A percentile compares a stretch with the other conserved stretches of the same genome.
phyloP scores from a whole-genome alignment of 2,329 filamentous ascomycete species.

The Trichocomaceae sp. region DNA sequence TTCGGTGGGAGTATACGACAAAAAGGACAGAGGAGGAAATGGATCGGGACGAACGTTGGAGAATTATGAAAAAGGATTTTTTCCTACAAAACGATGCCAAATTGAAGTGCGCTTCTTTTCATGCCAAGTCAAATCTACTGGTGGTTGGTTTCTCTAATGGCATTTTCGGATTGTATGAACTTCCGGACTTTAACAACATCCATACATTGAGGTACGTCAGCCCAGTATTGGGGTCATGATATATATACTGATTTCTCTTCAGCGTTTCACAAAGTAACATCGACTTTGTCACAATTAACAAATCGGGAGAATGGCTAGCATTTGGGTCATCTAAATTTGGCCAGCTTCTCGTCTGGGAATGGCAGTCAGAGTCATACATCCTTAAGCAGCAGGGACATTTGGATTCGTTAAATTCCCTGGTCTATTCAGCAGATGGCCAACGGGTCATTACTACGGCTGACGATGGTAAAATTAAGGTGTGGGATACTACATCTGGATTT shows the following conservation, averaged over 20 bases:
- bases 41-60: conserved; percentile 71
- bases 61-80: conserved; percentile 83
- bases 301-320: conserved; percentile 91
- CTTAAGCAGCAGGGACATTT: conserved; percentile 97
- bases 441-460: conserved; percentile 89
- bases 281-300: conserved; percentile 89
- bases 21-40: conserved; percentile 56
- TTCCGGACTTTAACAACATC: conserved; percentile 92
- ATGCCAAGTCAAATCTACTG: conserved; percentile 79
- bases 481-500: conserved; percentile 94
- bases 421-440: conserved; percentile 90
- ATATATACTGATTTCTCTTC: conserved; percentile 23
- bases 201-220: conserved; percentile 59
- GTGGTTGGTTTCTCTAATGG: conserved; percentile 95
- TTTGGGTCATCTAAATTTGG: conserved; percentile 94
- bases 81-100: conserved; percentile 88
- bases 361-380: conserved; percentile 98
- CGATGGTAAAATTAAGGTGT: conserved; percentile 97
- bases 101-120: conserved; percentile 84
- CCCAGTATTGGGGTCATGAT: neutral
- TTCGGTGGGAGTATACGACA: conserved; percentile 78
- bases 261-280: conserved; percentile 97
- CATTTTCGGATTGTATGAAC: conserved; percentile 86
- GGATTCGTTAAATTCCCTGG: conserved; percentile 87
- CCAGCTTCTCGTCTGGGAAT: conserved; percentile 97